Percentiles rank a stretch among this genome's conserved stretches.
These are phyloP conservation scores for Nakazawaea ernobii DNA, from an alignment of 805 yeast species.

Conservation along the genomic window DNA sequence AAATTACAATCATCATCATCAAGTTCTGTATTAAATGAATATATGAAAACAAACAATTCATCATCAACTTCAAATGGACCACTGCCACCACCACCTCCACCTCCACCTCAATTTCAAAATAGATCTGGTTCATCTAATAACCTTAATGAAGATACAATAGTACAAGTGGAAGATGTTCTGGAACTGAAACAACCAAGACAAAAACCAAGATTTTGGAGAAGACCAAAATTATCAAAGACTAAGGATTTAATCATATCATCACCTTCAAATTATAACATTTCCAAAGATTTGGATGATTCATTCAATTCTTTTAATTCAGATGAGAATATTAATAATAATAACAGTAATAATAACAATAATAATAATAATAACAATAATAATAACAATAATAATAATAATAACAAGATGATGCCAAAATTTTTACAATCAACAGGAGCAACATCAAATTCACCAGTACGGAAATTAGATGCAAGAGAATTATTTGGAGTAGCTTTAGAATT, in stretches of 20 bases:
- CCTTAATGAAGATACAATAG: constrained; percentile 2
- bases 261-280: constrained; percentile 7
- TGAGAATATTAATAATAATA: background rate
- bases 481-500: constrained; percentile 54
- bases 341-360: constrained; percentile 31
- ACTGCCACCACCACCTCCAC: constrained; percentile 12
- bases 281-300: background rate
- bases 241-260: constrained; percentile 9
- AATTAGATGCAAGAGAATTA: constrained; percentile 15
- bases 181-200: constrained; percentile 16
- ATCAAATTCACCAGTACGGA: constrained; percentile 12
- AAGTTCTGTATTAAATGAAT: constrained; percentile 12
- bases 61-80: constrained; percentile 11
- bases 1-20: constrained; percentile 8
- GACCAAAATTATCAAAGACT: constrained; percentile 10
- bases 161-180: constrained; percentile 9
- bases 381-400: constrained; percentile 32
- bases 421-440: constrained; percentile 14
- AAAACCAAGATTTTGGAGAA: constrained; percentile 27
- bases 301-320: background rate
- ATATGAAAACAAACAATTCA: constrained; percentile 3
- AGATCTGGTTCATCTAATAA: background rate
- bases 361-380: constrained; percentile 24
- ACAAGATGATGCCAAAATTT: constrained; percentile 33
- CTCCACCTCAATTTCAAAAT: constrained; percentile 7